phyloP scores from a whole-genome alignment of 2,329 filamentous ascomycete genomes.

The Zopfia rhizophila region DNA sequence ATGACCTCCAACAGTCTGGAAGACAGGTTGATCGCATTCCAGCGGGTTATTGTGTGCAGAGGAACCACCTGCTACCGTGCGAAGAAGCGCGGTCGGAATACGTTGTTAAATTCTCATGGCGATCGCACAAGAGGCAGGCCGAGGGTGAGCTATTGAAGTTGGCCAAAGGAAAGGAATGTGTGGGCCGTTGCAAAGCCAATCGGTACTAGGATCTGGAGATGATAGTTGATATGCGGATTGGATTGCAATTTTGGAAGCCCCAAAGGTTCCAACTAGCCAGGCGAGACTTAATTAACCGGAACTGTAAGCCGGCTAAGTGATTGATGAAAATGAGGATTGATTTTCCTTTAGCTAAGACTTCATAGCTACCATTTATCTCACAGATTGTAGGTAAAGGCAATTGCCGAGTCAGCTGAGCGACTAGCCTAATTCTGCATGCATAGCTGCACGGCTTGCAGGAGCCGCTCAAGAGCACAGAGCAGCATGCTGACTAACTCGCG shows the following conservation, averaged over 20 bases:
- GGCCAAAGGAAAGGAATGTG: conserved; percentile 36
- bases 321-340: too few relatives aligned
- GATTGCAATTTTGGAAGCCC: conserved; percentile 29
- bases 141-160: conserved; percentile 48
- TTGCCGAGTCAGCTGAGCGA: too few relatives aligned
- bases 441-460: too few relatives aligned
- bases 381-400: too few relatives aligned
- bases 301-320: not conserved
- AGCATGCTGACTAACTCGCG: too few relatives aligned
- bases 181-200: conserved; percentile 42
- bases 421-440: too few relatives aligned
- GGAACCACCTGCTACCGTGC: conserved; percentile 48
- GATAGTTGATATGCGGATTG: conserved; percentile 35
- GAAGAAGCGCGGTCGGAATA: conserved; percentile 25
- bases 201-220: conserved; percentile 34
- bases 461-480: too few relatives aligned
- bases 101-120: conserved; percentile 25
- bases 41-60: conserved; percentile 35
- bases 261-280: conserved; percentile 1
- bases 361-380: too few relatives aligned
- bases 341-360: too few relatives aligned
- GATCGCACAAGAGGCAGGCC: conserved; percentile 38
- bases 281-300: not conserved
- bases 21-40: conserved; percentile 36
- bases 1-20: too few relatives aligned